A percentile compares a stretch with the other conserved stretches of the same genome.
Evolutionary conservation across 2,329 filamentous ascomycete species (phyloP).

Genomic region (Xylaria sp.): DNA sequence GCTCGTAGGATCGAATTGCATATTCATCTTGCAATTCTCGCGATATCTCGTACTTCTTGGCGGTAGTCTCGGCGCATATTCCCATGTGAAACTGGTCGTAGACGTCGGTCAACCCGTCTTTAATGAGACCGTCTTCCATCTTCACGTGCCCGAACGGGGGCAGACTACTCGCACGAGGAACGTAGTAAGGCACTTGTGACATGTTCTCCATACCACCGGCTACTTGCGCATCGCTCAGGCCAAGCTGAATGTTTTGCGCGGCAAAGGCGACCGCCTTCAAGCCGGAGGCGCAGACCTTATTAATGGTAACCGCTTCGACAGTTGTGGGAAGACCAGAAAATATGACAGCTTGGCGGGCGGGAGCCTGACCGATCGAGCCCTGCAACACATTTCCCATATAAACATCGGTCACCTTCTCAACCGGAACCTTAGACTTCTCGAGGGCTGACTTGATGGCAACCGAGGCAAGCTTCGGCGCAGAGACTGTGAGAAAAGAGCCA

Average conservation of each 20-base stretch:
- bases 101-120: slow-evolving; percentile 93
- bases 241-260: slow-evolving; percentile 92
- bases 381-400: slow-evolving; percentile 98
- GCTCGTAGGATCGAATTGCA: slow-evolving; percentile 84
- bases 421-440: slow-evolving; percentile 80
- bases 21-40: slow-evolving; percentile 90
- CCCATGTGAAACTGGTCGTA: slow-evolving; percentile 99
- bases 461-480: slow-evolving; percentile 86
- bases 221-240: slow-evolving; percentile 82
- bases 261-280: slow-evolving; percentile 90
- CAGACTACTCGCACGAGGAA: slow-evolving; percentile 78
- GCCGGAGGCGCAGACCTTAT: slow-evolving; percentile 97
- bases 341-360: slow-evolving; percentile 86
- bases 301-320: slow-evolving; percentile 89
- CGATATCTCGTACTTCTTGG: slow-evolving; percentile 80
- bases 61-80: slow-evolving; percentile 92
- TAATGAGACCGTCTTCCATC: slow-evolving; percentile 89
- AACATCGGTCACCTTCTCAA: slow-evolving; percentile 82
- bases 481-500: slow-evolving; percentile 80
- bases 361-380: slow-evolving; percentile 82
- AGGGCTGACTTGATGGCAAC: slow-evolving; percentile 90
- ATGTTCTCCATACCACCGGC: slow-evolving; percentile 99
- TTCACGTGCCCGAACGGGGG: slow-evolving; percentile 86
- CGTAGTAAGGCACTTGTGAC: slow-evolving; percentile 89
- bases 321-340: slow-evolving; percentile 82